phyloP scores from a whole-genome alignment of 2,329 filamentous ascomycete species.

The Pestalotiopsis fici region DNA sequence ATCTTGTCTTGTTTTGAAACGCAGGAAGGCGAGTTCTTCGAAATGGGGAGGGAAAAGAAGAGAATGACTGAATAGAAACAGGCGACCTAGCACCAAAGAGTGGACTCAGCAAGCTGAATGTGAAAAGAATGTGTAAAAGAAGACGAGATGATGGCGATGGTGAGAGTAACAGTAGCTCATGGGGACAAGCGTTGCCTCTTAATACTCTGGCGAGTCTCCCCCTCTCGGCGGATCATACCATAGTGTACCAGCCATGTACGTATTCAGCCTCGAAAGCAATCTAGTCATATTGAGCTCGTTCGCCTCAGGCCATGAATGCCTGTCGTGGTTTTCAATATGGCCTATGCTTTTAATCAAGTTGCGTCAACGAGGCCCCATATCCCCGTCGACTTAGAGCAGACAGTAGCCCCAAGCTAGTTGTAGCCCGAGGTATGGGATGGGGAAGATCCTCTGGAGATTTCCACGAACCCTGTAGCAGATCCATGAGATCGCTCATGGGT shows the following conservation, averaged over 20 bases:
- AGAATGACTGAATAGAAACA: conserved; percentile 3
- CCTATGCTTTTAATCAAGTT: neutral
- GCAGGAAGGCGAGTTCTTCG: neutral
- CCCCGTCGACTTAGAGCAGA: neutral
- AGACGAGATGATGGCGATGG: conserved; percentile 2
- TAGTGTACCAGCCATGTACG: neutral
- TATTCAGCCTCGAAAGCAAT: neutral
- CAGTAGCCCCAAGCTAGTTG: conserved; percentile 1
- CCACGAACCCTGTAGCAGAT: conserved; percentile 7
- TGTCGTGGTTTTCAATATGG: neutral
- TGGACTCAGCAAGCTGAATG: conserved; percentile 1
- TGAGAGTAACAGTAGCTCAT: neutral
- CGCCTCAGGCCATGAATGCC: neutral
- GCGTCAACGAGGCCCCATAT: conserved; percentile 1
- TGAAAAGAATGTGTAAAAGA: conserved; percentile 9
- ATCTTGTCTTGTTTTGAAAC: conserved; percentile 3
- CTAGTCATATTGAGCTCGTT: neutral
- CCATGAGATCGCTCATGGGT: neutral
- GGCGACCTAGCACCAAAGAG: conserved; percentile 6
- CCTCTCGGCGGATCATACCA: neutral
- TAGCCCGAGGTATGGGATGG: neutral
- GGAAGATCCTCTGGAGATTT: conserved; percentile 1
- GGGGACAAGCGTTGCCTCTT: neutral
- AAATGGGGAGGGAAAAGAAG: neutral
- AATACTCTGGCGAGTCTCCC: conserved; percentile 1